These are phyloP conservation scores for Asterochloris sp. DNA, from an alignment of 139 green algal genomes.

Conservation along the genomic window DNA sequence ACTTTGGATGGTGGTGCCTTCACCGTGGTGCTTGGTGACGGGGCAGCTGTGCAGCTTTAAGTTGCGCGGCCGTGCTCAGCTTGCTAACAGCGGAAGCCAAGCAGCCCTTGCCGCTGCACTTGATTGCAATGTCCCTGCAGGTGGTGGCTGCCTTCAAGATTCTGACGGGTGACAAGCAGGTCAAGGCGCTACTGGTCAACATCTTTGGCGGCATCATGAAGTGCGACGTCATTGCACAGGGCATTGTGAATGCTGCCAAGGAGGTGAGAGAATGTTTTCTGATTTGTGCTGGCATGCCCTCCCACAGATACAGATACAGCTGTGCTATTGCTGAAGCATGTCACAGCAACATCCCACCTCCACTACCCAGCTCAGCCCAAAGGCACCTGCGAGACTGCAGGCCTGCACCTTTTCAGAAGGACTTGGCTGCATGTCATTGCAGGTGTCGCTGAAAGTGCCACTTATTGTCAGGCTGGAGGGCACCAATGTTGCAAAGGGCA, in stretches of 20 bases:
- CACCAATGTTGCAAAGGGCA: slow-evolving; percentile 95
- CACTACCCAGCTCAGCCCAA: too few species aligned
- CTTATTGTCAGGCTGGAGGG: slow-evolving; percentile 97
- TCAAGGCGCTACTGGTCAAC: slow-evolving; percentile 99
- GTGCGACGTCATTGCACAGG: slow-evolving; percentile 97
- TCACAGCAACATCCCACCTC: too few species aligned
- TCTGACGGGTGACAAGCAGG: slow-evolving; percentile 83
- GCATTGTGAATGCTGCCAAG: slow-evolving; percentile 96
- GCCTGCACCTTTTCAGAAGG: neutral
- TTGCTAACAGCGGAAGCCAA: too few species aligned
- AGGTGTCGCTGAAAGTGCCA: slow-evolving; percentile 81
- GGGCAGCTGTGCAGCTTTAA: too few species aligned
- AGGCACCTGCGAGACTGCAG: neutral
- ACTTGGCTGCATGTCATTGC: neutral
- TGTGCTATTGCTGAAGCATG: neutral
- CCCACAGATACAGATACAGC: neutral
- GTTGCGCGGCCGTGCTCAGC: too few species aligned
- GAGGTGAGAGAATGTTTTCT: slow-evolving; percentile 39
- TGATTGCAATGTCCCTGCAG: slow-evolving; percentile 30
- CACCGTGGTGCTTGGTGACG: too few species aligned
- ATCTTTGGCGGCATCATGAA: slow-evolving; percentile 99
- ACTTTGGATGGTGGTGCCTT: too few species aligned
- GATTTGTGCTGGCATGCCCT: neutral
- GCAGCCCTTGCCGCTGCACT: too few species aligned
- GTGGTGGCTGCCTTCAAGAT: slow-evolving; percentile 96